phyloP scores from a whole-genome alignment of 2,329 filamentous ascomycete species.

The Fonsecaea pedrosoi region DNA sequence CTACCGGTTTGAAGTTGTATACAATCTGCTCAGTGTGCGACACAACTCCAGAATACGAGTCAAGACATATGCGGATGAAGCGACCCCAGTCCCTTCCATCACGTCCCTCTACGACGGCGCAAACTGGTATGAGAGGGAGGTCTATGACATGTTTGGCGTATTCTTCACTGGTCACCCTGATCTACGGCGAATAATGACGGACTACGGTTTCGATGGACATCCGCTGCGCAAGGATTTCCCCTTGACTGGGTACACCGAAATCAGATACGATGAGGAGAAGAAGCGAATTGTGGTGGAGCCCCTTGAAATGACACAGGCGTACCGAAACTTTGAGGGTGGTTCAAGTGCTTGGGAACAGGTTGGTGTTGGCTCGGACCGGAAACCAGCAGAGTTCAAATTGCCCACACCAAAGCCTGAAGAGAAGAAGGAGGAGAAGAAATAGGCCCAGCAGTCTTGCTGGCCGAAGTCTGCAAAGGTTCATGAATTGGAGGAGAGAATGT shows the following conservation, averaged over 20 bases:
- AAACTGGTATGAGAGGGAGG: slow-evolving; percentile 98
- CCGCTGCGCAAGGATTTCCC: slow-evolving; percentile 98
- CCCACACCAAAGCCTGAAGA: slow-evolving; percentile 95
- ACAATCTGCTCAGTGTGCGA: slow-evolving; percentile 93
- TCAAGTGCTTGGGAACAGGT: slow-evolving; percentile 74
- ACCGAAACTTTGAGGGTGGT: slow-evolving; percentile 96
- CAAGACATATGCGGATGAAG: slow-evolving; percentile 98
- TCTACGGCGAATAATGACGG: slow-evolving; percentile 96
- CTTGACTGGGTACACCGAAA: slow-evolving; percentile 95
- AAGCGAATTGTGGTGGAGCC: slow-evolving; percentile 99
- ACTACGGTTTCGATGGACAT: slow-evolving; percentile 98
- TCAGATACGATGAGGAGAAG: slow-evolving; percentile 99
- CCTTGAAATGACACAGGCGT: slow-evolving; percentile 95
- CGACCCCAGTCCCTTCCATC: slow-evolving; percentile 87
- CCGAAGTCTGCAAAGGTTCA: background rate
- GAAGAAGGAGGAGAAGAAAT: slow-evolving; percentile 83
- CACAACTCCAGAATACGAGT: slow-evolving; percentile 97
- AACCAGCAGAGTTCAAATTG: slow-evolving; percentile 87
- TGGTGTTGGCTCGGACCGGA: slow-evolving; percentile 75
- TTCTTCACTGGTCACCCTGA: slow-evolving; percentile 97
- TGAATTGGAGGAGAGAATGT: background rate
- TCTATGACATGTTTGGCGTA: slow-evolving; percentile 96
- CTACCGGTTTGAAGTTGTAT: slow-evolving; percentile 96
- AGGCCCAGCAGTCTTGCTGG: slow-evolving; percentile 55
- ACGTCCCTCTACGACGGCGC: slow-evolving; percentile 88